phyloP scores from a whole-genome alignment of 305 asterid genomes.

The Ilex paraguariensis region DNA sequence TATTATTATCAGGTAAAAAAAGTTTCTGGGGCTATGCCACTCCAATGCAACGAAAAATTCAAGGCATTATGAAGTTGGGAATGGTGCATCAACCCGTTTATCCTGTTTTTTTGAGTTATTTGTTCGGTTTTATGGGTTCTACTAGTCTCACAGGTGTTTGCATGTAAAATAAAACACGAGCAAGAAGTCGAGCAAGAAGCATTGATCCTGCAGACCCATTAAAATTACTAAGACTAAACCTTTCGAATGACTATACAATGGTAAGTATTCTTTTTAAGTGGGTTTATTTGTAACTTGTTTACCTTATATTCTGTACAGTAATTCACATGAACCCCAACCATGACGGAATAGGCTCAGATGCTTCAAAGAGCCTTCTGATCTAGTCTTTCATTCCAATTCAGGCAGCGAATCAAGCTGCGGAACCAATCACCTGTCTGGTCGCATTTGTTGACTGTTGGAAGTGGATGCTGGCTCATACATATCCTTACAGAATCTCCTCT shows the following conservation, averaged over 20 bases:
- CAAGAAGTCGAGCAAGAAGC: too few species aligned
- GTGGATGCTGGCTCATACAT: slow-evolving; percentile 93
- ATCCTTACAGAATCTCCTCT: slow-evolving; percentile 85
- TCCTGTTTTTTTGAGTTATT: too few species aligned
- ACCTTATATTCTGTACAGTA: slow-evolving; percentile 49
- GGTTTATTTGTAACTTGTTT: slow-evolving; percentile 6
- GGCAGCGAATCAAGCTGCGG: slow-evolving; percentile 91
- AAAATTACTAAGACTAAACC: not conserved
- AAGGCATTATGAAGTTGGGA: too few species aligned
- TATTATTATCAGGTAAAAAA: too few species aligned
- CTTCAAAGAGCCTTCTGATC: slow-evolving; percentile 90
- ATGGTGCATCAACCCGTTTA: too few species aligned
- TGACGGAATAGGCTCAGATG: not conserved
- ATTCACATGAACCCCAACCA: slow-evolving; percentile 26
- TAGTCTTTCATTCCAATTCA: slow-evolving; percentile 95
- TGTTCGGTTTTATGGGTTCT: too few species aligned
- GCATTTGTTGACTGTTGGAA: slow-evolving; percentile 86
- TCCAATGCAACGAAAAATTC: too few species aligned
- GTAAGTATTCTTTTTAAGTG: not conserved
- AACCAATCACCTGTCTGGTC: slow-evolving; percentile 99
- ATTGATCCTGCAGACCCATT: not conserved
- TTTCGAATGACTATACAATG: too few species aligned
- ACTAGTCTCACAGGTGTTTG: too few species aligned
- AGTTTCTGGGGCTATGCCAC: too few species aligned
- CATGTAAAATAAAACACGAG: too few species aligned